Conservation (phyloP, 768 basidiomycete genomes). For the Amanita exitialis region DNA sequence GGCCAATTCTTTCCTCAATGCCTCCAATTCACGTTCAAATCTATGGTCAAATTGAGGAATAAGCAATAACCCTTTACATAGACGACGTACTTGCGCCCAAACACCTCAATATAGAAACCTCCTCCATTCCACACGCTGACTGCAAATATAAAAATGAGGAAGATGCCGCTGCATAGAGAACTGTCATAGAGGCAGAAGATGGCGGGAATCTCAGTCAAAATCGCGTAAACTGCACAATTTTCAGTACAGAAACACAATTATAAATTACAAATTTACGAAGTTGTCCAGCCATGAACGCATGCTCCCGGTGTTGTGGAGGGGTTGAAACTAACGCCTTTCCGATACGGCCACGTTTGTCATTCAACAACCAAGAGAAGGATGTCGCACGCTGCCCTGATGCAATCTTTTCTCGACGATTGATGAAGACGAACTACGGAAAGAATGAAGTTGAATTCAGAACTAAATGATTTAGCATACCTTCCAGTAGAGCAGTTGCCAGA, state of each 20-base stretch:
- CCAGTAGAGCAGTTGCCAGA: constrained; percentile 94
- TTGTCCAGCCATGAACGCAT: constrained; percentile 79
- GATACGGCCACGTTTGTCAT: constrained; percentile 79
- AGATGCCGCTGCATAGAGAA: constrained; percentile 64
- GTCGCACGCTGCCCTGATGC: constrained; percentile 87
- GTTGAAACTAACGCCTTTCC: constrained; percentile 59
- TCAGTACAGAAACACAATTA: constrained; percentile 4
- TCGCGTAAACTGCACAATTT: constrained; percentile 53
- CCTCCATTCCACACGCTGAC: constrained; percentile 96
- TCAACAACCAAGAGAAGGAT: constrained; percentile 80
- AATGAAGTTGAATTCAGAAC: constrained; percentile 5
- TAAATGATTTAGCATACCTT: constrained; percentile 38
- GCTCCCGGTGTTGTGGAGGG: constrained; percentile 50
- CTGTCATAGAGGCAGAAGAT: constrained; percentile 79
- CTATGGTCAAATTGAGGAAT: constrained; percentile 27
- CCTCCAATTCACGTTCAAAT: constrained; percentile 89
- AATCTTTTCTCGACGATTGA: constrained; percentile 84
- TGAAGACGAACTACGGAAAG: constrained; percentile 58
- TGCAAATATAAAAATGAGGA: constrained; percentile 70
- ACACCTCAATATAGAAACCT: constrained; percentile 94
- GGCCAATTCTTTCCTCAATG: constrained; percentile 82
- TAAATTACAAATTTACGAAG: constrained; percentile 37
- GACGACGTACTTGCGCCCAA: constrained; percentile 80
- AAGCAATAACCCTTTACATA: constrained; percentile 2
- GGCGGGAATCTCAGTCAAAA: constrained; percentile 81